phyloP scores from a whole-genome alignment of 495 filamentous ascomycete species.

The Choiromyces venosus region DNA sequence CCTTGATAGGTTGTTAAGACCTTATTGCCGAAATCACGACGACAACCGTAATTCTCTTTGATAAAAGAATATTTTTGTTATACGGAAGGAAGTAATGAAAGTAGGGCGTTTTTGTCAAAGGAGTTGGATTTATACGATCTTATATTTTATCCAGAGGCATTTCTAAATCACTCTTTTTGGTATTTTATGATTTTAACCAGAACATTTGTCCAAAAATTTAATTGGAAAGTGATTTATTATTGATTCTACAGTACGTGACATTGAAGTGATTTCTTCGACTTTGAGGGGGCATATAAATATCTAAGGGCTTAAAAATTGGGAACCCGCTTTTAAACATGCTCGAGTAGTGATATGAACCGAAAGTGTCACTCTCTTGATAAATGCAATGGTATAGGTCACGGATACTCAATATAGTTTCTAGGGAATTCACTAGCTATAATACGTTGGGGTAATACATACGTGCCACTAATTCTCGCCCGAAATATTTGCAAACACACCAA shows the following conservation, averaged over 20 bases:
- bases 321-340: background rate
- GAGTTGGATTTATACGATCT: too few relatives aligned
- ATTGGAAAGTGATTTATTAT: background rate
- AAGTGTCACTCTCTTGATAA: background rate
- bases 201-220: too few relatives aligned
- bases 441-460: background rate
- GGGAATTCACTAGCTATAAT: background rate
- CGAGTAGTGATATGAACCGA: background rate
- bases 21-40: too few relatives aligned
- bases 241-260: background rate
- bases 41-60: too few relatives aligned
- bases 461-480: conserved; percentile 23
- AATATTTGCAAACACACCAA: conserved; percentile 57
- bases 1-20: too few relatives aligned
- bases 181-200: background rate
- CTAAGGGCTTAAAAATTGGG: background rate
- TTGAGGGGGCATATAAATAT: background rate
- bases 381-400: background rate
- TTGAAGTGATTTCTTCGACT: background rate
- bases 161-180: background rate
- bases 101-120: too few relatives aligned
- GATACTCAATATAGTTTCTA: background rate
- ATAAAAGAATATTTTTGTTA: too few relatives aligned
- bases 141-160: too few relatives aligned
- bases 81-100: too few relatives aligned